Conservation (phyloP, 106 monocot species). For the Dendrobium catenatum region DNA sequence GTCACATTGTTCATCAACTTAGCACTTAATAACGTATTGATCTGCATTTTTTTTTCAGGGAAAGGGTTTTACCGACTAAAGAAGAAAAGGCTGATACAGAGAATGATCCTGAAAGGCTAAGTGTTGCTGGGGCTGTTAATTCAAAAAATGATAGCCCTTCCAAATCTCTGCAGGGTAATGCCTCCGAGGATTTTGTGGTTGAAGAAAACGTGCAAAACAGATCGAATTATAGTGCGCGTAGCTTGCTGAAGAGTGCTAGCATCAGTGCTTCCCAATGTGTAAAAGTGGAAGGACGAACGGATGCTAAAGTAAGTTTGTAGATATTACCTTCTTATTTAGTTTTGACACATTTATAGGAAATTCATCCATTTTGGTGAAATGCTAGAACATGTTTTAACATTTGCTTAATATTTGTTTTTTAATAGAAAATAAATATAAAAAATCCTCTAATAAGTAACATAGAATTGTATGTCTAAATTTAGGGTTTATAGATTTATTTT, state of each 20-base stretch:
- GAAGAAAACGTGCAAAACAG: slow-evolving; percentile 37
- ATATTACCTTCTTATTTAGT: background rate
- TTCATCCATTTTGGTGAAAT: background rate
- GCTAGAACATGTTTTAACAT: background rate
- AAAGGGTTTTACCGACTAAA: slow-evolving; percentile 52
- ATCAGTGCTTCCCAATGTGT: slow-evolving; percentile 81
- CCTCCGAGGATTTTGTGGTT: slow-evolving; percentile 18
- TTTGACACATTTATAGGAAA: background rate
- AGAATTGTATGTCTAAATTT: too few relatives aligned
- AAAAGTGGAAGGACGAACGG: slow-evolving; percentile 28
- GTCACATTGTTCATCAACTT: background rate
- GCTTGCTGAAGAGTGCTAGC: slow-evolving; percentile 78
- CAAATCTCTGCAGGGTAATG: slow-evolving; percentile 27
- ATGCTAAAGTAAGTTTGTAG: background rate
- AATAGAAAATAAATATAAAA: too few relatives aligned
- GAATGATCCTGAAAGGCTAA: slow-evolving; percentile 29
- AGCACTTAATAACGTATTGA: background rate
- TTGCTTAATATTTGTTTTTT: too few relatives aligned
- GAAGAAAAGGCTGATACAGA: slow-evolving; percentile 18
- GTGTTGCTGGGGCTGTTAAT: slow-evolving; percentile 22
- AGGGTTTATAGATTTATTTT: too few relatives aligned
- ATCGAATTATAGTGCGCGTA: slow-evolving; percentile 51
- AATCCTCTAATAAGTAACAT: too few relatives aligned
- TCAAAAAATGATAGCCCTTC: slow-evolving; percentile 17
- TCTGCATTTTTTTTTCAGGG: slow-evolving; percentile 25